Conservation (phyloP, 176 grass and related monocot species). For the Carex littledalei region DNA sequence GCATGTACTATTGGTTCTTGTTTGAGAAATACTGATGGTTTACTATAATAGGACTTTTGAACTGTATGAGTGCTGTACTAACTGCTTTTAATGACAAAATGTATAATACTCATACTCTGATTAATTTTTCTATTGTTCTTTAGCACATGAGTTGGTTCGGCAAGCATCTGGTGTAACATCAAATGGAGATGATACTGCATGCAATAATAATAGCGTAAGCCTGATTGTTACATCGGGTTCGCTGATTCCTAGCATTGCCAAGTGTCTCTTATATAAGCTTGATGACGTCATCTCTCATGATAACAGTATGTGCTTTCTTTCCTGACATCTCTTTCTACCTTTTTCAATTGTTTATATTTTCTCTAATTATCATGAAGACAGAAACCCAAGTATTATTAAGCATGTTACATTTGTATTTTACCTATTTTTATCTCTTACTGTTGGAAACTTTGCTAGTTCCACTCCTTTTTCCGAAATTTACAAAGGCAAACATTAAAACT, state of each 20-base stretch:
- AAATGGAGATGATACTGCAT: constrained; percentile 8
- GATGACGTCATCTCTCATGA: constrained; percentile 71
- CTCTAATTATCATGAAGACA: neutral
- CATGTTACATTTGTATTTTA: neutral
- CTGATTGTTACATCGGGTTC: constrained; percentile 91
- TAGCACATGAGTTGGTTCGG: constrained; percentile 21
- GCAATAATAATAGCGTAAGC: constrained; percentile 13
- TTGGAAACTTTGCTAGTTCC: neutral
- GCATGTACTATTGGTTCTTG: neutral
- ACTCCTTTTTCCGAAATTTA: neutral
- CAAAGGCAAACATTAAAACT: neutral
- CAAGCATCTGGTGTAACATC: constrained; percentile 18
- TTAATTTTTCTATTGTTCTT: neutral
- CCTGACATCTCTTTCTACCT: neutral
- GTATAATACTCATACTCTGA: neutral
- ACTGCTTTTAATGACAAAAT: neutral
- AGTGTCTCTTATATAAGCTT: constrained; percentile 84
- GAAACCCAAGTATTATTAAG: neutral
- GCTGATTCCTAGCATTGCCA: constrained; percentile 89
- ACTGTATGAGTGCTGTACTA: neutral
- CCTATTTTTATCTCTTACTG: neutral
- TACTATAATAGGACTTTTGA: neutral
- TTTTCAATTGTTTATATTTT: neutral
- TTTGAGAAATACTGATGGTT: neutral
- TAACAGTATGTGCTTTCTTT: constrained; percentile 50